Base-by-base conservation (phyloP, 768 basidiomycete genomes). In the Russula vinacea region DNA sequence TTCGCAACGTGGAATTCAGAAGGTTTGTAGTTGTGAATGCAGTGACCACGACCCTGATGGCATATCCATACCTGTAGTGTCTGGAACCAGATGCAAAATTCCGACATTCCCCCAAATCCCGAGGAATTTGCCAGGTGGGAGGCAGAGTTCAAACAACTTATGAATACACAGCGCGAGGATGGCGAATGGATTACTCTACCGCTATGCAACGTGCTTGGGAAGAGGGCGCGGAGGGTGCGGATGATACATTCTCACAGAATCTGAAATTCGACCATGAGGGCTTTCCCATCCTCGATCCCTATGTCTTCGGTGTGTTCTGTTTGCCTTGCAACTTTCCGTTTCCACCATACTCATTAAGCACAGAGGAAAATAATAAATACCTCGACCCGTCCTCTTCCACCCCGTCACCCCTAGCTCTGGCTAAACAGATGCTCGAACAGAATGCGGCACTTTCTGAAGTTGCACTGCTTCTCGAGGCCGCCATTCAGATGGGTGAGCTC, bases 361-460 rank as follows among this genome's bases (percentile, higher is more conserved):
- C 62, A 94, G 92, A 93, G 66, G 71, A 77, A 68, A 82, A 84
- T 52, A 95, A 95, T 75, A 85, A 83, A 70, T 87, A 86, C 68
- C 69, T 91, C 33, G 84, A 82, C 57, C 78, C 80, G 11, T 77
- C 80, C 0, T 74, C 80, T 0, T 78, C 79, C 2, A 74, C 77
- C 33, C 80, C 78, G n/a, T 82, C 84, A 37, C 71, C 74, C 5
- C 75, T 91, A n/a, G 77, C 73, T 53, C 85, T 89, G 65, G 94
- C 92, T 1, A 93, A 94, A 73, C 78, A 80, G 17, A 75, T 95
- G 17, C 76, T 98, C 11, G 83, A 86, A 24, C 81, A 83, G 63
- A 92, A 93, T 60, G 94, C 92, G 2, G 90, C 94, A 2, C 75
- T 99, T 26, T 87, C 92, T 2, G 92, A 97, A 72, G 93, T 88